phyloP scores from a whole-genome alignment of 2,329 filamentous ascomycete genomes.

The Dactylellina leptospora region DNA sequence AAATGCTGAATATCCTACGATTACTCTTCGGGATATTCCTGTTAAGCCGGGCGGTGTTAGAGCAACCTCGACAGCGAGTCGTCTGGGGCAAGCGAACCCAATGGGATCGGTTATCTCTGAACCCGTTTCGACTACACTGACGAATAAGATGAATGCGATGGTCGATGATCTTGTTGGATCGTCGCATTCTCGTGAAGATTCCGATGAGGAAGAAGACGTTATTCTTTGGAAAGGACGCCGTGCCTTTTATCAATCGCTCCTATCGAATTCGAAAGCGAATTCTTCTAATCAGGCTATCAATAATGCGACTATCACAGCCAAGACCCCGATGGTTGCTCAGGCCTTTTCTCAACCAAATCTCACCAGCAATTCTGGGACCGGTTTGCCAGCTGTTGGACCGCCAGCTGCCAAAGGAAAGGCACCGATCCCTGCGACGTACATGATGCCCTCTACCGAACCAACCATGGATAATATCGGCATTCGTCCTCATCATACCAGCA shows the following conservation, averaged over 20 bases:
- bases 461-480: background rate
- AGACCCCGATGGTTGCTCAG: slow-evolving; percentile 42
- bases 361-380: background rate
- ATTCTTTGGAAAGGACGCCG: slow-evolving; percentile 40
- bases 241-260: slow-evolving; percentile 21
- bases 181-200: slow-evolving; percentile 49
- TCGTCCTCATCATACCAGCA: background rate
- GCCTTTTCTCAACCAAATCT: slow-evolving; percentile 16
- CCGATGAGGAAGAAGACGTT: slow-evolving; percentile 55
- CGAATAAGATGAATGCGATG: slow-evolving; percentile 57
- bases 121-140: slow-evolving; percentile 55
- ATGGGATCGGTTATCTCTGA: slow-evolving; percentile 54
- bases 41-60: slow-evolving; percentile 27
- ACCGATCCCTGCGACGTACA: slow-evolving; percentile 19
- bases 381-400: background rate
- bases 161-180: slow-evolving; percentile 57
- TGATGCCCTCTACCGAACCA: slow-evolving; percentile 13
- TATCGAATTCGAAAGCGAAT: slow-evolving; percentile 14
- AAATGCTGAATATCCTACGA: slow-evolving; percentile 42
- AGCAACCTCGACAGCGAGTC: slow-evolving; percentile 44
- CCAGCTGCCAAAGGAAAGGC: slow-evolving; percentile 33
- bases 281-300: slow-evolving; percentile 30
- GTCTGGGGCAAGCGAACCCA: slow-evolving; percentile 42
- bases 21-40: slow-evolving; percentile 47
- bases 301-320: slow-evolving; percentile 41